A percentile compares a stretch with the other conserved stretches of the same genome.
phyloP scores from a whole-genome alignment of 352 stramenopile genomes.

The Globisporangium nunn region DNA sequence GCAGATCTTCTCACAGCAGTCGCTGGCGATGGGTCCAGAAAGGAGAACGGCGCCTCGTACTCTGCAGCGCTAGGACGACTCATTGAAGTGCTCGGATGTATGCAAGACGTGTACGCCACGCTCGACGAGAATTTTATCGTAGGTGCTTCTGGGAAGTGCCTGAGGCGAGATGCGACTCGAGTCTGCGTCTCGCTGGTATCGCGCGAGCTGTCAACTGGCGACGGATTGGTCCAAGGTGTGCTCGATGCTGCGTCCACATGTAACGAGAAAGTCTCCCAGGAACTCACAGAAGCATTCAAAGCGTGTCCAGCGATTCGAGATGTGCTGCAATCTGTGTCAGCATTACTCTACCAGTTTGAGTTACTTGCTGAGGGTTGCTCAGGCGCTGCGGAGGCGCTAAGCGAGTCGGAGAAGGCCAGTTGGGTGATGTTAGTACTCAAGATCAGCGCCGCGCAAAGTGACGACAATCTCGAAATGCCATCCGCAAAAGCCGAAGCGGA shows the following conservation, averaged over 20 bases:
- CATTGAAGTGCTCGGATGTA: neutral
- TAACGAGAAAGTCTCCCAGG: neutral
- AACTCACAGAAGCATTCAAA: conserved; percentile 4
- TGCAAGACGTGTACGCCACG: neutral
- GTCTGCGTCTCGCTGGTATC: conserved; percentile 1
- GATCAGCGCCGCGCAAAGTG: neutral
- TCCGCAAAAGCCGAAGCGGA: neutral
- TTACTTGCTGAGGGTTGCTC: conserved; percentile 10
- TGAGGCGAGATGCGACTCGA: neutral
- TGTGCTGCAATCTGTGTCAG: conserved; percentile 17
- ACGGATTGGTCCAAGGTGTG: neutral
- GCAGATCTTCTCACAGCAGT: conserved; percentile 14
- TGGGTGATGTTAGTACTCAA: conserved; percentile 6
- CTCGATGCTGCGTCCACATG: neutral
- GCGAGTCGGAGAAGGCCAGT: neutral
- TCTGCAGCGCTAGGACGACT: neutral
- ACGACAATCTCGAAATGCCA: neutral
- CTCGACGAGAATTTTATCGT: neutral
- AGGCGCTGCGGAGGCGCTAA: neutral
- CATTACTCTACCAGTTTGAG: conserved; percentile 18
- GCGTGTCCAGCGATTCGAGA: conserved; percentile 9
- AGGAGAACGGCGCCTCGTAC: neutral
- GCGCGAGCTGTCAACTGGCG: neutral
- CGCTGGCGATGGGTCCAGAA: conserved; percentile 2
- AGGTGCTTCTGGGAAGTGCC: neutral